Base-by-base conservation (phyloP, 345 rosid genomes). In the Bruguiera gymnorhiza region DNA sequence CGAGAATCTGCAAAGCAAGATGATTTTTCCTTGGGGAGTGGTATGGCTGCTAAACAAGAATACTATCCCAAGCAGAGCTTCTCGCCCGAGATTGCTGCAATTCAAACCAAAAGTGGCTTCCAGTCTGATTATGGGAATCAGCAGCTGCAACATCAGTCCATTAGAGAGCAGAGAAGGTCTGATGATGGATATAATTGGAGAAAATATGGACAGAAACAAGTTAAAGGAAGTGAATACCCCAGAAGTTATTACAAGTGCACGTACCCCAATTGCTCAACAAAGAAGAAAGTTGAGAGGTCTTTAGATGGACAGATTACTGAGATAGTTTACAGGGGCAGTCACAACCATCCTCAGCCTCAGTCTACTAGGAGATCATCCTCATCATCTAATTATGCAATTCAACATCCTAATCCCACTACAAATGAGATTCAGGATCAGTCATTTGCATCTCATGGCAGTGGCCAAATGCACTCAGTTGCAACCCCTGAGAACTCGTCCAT, bases 171-270 rank as follows among this genome's bases (percentile, higher is more conserved):
- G 68, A 84, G 83, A 69, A 86, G 75, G 77, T 82, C 96, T 6
- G 93, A 88, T 8, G 98, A 91, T 76, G 98, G 98, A 39, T 93
- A 86, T 79, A 89, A 91, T 34, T 93, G 98, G 98, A 83, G 97
- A n/a, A 93, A 93, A 79, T 93, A 93, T 71, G 98, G 98, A 6
- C 98, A 93, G 66, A 93, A 93, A 73, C 91, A 89, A 73, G 98
- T 91, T 63, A 91, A 93, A 78, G 98, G 97, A 68, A 93, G 98
- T 30, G 95, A 91, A 76, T 91, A 93, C 70, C 96, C 97, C 32
- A 85, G 97, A 75, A 93, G 98, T 68, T 93, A 93, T 81, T 93
- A 85, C 83, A 91, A 88, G 88, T 93, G 98, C 84, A 93, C 94
- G 2, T 88, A 30, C 70, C 91, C 89, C 6, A 83, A 54, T 64